phyloP scores from a whole-genome alignment of 768 basidiomycete species.

The Podaxis rugospora region DNA sequence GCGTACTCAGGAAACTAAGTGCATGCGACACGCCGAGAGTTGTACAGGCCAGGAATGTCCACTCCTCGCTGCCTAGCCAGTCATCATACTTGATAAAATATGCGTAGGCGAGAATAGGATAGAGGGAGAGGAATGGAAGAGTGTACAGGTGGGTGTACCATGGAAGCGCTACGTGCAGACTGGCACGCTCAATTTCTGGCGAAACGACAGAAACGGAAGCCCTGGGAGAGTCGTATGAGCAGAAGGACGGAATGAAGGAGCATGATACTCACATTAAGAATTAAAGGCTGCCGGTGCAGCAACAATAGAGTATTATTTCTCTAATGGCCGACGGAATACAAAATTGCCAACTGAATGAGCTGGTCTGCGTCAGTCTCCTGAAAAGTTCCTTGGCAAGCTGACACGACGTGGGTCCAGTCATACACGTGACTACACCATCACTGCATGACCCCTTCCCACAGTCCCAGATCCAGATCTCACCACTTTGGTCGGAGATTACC shows the following conservation, averaged over 20 bases:
- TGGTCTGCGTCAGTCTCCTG: too few relatives aligned
- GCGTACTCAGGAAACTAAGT: slow-evolving; percentile 86
- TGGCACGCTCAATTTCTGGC: slow-evolving; percentile 62
- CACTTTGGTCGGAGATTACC: slow-evolving; percentile 19
- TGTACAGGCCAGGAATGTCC: slow-evolving; percentile 94
- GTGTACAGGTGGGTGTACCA: slow-evolving; percentile 71
- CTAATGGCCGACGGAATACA: not conserved
- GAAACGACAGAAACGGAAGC: slow-evolving; percentile 53
- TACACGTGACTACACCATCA: slow-evolving; percentile 7
- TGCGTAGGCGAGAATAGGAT: slow-evolving; percentile 83
- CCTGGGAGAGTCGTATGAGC: slow-evolving; percentile 25
- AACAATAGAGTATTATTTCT: slow-evolving; percentile 3
- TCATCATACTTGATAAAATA: slow-evolving; percentile 89
- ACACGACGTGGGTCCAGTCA: slow-evolving; percentile 4
- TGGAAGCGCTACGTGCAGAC: slow-evolving; percentile 63
- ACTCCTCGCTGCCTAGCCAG: slow-evolving; percentile 92
- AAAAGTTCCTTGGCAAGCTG: not conserved
- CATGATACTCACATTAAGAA: slow-evolving; percentile 11
- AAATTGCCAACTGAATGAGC: not conserved
- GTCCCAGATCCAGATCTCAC: slow-evolving; percentile 3
- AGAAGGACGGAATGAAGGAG: not conserved
- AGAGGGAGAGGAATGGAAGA: slow-evolving; percentile 73
- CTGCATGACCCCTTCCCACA: not conserved
- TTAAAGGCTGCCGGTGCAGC: slow-evolving; percentile 7
- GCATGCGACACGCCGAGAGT: slow-evolving; percentile 84